Base-by-base conservation (phyloP, 179 eudicot genomes). In the Beta macrorhiza region DNA sequence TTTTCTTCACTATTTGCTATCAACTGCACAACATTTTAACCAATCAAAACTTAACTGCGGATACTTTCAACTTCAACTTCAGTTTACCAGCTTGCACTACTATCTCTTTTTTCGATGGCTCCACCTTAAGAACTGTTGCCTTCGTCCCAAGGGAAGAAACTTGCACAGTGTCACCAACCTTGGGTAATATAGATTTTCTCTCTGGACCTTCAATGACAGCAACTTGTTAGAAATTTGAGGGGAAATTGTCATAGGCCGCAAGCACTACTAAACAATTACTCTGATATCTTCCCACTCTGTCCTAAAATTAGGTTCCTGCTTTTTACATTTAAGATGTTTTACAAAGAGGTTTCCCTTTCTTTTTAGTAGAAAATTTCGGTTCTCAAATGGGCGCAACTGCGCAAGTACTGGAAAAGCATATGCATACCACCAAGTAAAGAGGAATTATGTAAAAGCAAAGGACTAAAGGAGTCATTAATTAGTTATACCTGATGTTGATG, bases 81-180 rank as follows among this genome's bases (percentile, higher is more conserved):
- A 96, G 79, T 74, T 73, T 85, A 76, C 99, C 99, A 58, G 91
- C 93, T 89, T 91, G 98, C 85, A 96, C 98, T 61, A 92, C 76
- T 56, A 92, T 62, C 82, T 92, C 98, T 72, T 84, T 88, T 86
- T 91, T 92, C 11, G 94, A 87, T 29, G 89, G 89, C 53, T 92
- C 97, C 81, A 94, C 90, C 85, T 87, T 85, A 72, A 96, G 79
- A 51, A 96, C 93, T 25, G 71, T 86, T 14, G 90, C 99, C 82
- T 91, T 90, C 79, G 79, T 91, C 59, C 91, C 91, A 63, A 92
- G 89, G 79, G 95, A 89, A 80, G 90, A 82, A 75, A 94, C 89
- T 69, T 85, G 89, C 79, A 96, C 97, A 17, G 15, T 68, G 77
- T 96, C 99, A 83, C 99, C 99, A 67, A 86, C 90, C 80, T 87